phyloP scores from a whole-genome alignment of 495 filamentous ascomycete species.

The Beverwykella pulmonaria region DNA sequence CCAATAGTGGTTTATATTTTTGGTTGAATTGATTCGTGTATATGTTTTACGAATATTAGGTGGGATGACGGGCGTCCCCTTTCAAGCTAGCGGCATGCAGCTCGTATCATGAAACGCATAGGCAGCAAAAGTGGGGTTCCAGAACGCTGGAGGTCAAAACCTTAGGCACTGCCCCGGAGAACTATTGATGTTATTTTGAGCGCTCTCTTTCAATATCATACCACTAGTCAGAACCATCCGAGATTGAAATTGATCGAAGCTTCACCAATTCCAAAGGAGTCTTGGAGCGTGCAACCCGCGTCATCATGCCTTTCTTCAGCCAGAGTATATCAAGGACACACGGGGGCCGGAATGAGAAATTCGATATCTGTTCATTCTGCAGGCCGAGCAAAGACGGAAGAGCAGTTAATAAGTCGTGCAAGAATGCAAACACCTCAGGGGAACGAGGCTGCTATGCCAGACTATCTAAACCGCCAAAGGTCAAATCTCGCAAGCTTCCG shows the following conservation, averaged over 20 bases:
- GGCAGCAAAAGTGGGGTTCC: background rate
- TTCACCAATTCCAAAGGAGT: too few species aligned
- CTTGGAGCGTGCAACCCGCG: too few species aligned
- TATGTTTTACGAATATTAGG: background rate
- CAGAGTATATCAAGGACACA: background rate
- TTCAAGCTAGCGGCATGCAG: background rate
- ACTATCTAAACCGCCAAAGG: constrained; percentile 7
- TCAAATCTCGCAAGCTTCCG: constrained; percentile 1
- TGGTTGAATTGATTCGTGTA: too few species aligned
- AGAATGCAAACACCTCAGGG: background rate
- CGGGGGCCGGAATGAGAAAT: background rate
- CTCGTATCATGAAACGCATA: background rate
- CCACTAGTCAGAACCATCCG: too few species aligned
- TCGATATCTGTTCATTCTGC: background rate
- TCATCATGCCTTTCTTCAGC: background rate
- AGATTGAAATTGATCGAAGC: too few species aligned
- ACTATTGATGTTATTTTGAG: too few species aligned
- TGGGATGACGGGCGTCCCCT: background rate
- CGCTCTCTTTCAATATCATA: too few species aligned
- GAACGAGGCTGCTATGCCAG: background rate
- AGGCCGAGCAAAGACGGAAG: background rate
- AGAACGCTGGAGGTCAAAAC: background rate
- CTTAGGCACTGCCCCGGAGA: background rate
- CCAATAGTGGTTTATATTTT: too few species aligned
- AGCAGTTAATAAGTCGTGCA: background rate